Conservation (phyloP, 2,329 filamentous ascomycete genomes). For the Paraphoma sp. region DNA sequence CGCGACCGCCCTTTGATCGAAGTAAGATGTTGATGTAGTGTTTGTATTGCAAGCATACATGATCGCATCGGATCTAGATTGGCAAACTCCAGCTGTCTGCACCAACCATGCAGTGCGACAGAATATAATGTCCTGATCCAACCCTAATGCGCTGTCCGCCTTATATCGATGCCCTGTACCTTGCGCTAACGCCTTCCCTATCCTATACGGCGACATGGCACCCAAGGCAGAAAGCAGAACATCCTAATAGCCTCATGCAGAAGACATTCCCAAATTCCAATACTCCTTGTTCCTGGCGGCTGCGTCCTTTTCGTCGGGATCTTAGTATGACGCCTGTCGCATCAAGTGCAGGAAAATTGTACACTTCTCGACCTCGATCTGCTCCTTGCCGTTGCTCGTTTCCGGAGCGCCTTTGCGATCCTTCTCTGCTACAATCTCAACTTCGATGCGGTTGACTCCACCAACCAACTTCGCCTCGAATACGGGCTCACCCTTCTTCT, state of each 20-base stretch:
- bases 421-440: constrained; percentile 77
- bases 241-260: neutral
- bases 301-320: neutral
- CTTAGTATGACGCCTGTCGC: constrained; percentile 40
- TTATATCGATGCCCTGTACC: neutral
- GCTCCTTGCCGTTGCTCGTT: constrained; percentile 48
- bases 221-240: neutral
- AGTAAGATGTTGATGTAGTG: too few relatives aligned
- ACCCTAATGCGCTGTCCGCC: neutral
- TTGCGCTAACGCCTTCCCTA: neutral
- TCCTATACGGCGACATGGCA: neutral
- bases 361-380: constrained; percentile 79
- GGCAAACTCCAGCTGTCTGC: neutral
- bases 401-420: constrained; percentile 51
- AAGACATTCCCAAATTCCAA: neutral
- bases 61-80: neutral
- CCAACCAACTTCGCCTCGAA: constrained; percentile 76
- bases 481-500: constrained; percentile 65
- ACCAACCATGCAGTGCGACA: neutral
- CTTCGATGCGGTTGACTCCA: constrained; percentile 78
- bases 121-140: neutral
- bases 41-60: neutral
- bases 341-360: constrained; percentile 77
- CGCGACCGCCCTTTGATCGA: too few relatives aligned
- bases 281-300: neutral